Evolutionary conservation across 2,329 filamentous ascomycete genomes (phyloP), one percentile per base, ranked within the genome.

Genomic region (Malbranchea cinnamomea): DNA sequence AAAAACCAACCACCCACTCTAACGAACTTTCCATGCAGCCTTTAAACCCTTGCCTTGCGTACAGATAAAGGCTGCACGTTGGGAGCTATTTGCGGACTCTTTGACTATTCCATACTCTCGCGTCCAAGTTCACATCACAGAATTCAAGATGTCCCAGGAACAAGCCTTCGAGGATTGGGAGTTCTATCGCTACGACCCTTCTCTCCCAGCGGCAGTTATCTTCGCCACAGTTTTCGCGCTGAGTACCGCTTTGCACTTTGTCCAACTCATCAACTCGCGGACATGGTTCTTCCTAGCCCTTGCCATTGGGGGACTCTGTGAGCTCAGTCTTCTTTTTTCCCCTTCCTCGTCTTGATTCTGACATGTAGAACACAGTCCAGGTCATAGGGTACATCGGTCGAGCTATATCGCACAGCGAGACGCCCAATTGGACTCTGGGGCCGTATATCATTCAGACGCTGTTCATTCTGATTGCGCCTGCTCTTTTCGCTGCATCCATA

Each of bases 281-380:
- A 24, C 29, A 18, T 32, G 30, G 30, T 28, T 25, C 16, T 26
- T 29, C 17, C 22, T 32, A 14, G 17, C 30, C 5, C 23, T 32
- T n/a, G 20, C 20, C 20, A 22, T 69, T n/a, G 65, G 65, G n/a
- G 60, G 61, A 12, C 32, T 59, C n/a, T 65, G 63, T 67, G 50
- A 33, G 31, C 10, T 28, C 60, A 2, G 44, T 56, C 7, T 41
- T 60, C 2, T 62, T 64, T 32, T 40, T 47, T 7, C 34, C 54
- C 15, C 41, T 68, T 1, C 66, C 67, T 39, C n/a, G n/a, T n/a
- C n/a, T n/a, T n/a, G n/a, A 31, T 40, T 21, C 20, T 57, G 7
- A 41, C 56, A 19, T 13, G n/a, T 11, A 15, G 16, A 11, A 15
- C 23, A 25, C 21, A 65, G 60, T 67, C 47, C 60, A 68, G 37